phyloP scores from a whole-genome alignment of 1,284 basidiomycete species.

The Trichosporon inkin region DNA sequence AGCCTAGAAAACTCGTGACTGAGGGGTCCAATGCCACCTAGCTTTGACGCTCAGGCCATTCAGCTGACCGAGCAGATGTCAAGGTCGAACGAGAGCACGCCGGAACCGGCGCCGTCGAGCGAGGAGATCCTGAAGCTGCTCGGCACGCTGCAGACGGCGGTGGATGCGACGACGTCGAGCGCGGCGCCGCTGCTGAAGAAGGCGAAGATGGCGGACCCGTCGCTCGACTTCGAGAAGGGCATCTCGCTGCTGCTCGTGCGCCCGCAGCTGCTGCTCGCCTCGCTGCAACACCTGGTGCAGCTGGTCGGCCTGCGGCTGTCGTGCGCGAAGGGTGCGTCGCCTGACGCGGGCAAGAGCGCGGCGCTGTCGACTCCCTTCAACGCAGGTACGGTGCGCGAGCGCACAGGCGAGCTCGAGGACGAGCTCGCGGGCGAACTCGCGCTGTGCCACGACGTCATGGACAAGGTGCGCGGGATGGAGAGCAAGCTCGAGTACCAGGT shows the following conservation, averaged over 20 bases:
- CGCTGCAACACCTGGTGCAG: conserved; percentile 79
- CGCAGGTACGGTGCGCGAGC: conserved; percentile 10
- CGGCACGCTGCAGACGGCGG: conserved; percentile 41
- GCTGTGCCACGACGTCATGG: conserved; percentile 52
- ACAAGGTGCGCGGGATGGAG: conserved; percentile 62
- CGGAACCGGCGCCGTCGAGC: conserved; percentile 20
- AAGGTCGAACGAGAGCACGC: conserved; percentile 13
- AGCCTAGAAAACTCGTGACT: conserved; percentile 55
- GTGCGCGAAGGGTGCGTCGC: conserved; percentile 3
- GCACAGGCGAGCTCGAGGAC: conserved; percentile 15
- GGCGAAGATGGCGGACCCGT: conserved; percentile 44
- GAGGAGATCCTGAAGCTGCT: conserved; percentile 39
- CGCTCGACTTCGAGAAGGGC: conserved; percentile 67
- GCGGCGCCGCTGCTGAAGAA: conserved; percentile 41
- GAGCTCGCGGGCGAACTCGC: conserved; percentile 40
- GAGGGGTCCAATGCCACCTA: conserved; percentile 28
- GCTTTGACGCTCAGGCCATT: not conserved
- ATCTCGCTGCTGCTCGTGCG: conserved; percentile 88
- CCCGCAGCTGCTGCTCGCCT: conserved; percentile 77
- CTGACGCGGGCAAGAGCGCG: conserved; percentile 20
- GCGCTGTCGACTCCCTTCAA: conserved; percentile 25
- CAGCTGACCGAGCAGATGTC: not conserved
- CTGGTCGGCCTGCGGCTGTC: conserved; percentile 58
- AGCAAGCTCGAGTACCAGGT: conserved; percentile 88
- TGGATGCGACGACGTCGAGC: conserved; percentile 40